Evolutionary conservation across 208 protist species (phyloP).

Genomic region (Histomonas meleagridis): DNA sequence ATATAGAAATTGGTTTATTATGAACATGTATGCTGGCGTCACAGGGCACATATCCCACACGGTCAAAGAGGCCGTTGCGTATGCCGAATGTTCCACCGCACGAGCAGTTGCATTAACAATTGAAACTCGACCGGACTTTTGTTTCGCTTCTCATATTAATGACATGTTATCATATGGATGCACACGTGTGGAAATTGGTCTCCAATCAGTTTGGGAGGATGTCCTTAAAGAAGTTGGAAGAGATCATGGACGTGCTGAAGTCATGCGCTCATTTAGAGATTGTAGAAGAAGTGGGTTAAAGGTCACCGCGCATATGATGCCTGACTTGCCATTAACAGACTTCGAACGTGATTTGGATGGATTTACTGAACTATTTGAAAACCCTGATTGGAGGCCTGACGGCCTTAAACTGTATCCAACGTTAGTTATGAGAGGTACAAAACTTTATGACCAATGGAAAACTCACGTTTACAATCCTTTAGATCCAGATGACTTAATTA

Average conservation of each 20-base stretch:
- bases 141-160: slow-evolving; percentile 68
- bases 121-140: slow-evolving; percentile 94
- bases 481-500: slow-evolving; percentile 56
- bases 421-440: slow-evolving; percentile 91
- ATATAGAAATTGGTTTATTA: slow-evolving; percentile 79
- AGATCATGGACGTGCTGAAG: slow-evolving; percentile 76
- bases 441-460: slow-evolving; percentile 82
- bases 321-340: slow-evolving; percentile 83
- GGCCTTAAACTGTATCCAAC: slow-evolving; percentile 96
- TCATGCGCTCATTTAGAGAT: slow-evolving; percentile 71
- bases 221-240: slow-evolving; percentile 72
- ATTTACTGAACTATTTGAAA: slow-evolving; percentile 73
- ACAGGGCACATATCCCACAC: slow-evolving; percentile 55
- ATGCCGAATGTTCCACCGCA: slow-evolving; percentile 25
- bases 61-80: slow-evolving; percentile 40
- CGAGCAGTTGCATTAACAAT: slow-evolving; percentile 83
- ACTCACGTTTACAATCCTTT: slow-evolving; percentile 49
- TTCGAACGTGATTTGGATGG: slow-evolving; percentile 51
- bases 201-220: slow-evolving; percentile 90
- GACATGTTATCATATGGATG: slow-evolving; percentile 72
- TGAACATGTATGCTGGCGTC: slow-evolving; percentile 68
- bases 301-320: slow-evolving; percentile 96
- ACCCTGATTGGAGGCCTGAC: slow-evolving; percentile 79
- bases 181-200: slow-evolving; percentile 92
- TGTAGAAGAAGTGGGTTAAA: slow-evolving; percentile 92